Evolutionary conservation across 345 rosid species (phyloP).

Genomic region (Conringia planisiliqua): DNA sequence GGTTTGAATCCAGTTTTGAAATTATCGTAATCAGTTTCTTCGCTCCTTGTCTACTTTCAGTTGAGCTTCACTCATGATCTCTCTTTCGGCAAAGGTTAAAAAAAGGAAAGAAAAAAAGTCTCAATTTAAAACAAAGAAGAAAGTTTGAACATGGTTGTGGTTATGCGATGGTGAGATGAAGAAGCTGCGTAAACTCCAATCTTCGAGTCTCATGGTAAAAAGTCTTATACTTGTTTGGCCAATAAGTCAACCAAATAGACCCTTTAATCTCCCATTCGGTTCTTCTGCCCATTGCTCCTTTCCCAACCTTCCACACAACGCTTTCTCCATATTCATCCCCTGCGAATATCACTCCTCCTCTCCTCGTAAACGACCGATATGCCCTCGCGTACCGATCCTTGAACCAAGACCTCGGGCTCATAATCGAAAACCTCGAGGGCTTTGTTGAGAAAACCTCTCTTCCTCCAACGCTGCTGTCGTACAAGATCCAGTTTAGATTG

Average conservation of each 20-base stretch:
- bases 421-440: constrained; percentile 54
- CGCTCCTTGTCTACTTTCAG: not conserved
- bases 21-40: not conserved
- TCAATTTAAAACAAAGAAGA: not conserved
- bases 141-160: not conserved
- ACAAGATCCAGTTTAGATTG: constrained; percentile 73
- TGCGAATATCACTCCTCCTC: constrained; percentile 80
- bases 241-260: constrained; percentile 80
- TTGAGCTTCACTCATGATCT: not conserved
- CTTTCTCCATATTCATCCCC: constrained; percentile 77
- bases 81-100: not conserved
- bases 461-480: constrained; percentile 66
- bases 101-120: not conserved
- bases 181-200: constrained; percentile 60
- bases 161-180: constrained; percentile 50
- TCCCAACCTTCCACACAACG: constrained; percentile 68
- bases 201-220: constrained; percentile 71
- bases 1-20: not conserved
- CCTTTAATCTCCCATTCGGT: constrained; percentile 84
- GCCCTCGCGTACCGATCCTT: constrained; percentile 61
- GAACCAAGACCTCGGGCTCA: constrained; percentile 81
- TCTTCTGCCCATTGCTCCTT: constrained; percentile 49
- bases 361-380: constrained; percentile 64
- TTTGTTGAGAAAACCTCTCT: constrained; percentile 71
- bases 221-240: constrained; percentile 78